These are phyloP conservation scores for Mortierella sp. DNA, from an alignment of 371 early-diverging fungal species.

Conservation along the genomic window DNA sequence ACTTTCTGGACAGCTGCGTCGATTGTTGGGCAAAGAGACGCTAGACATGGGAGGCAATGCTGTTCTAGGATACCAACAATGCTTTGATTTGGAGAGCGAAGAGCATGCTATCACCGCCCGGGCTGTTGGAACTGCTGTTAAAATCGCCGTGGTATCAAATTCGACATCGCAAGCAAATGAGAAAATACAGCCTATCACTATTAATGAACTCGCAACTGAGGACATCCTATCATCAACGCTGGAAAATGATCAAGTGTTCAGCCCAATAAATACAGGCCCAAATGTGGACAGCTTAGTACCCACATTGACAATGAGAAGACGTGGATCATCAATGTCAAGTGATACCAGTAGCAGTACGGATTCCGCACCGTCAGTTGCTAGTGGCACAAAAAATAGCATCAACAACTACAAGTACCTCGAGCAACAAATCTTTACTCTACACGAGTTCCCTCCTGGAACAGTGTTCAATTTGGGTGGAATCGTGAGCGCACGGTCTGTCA, in stretches of 20 bases:
- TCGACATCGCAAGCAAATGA: slow-evolving; percentile 30
- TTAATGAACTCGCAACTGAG: slow-evolving; percentile 37
- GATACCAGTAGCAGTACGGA: slow-evolving; percentile 40
- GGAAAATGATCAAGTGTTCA: slow-evolving; percentile 22
- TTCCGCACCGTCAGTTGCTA: slow-evolving; percentile 49
- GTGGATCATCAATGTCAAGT: slow-evolving; percentile 39
- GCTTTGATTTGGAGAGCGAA: slow-evolving; percentile 77
- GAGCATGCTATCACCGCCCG: slow-evolving; percentile 76
- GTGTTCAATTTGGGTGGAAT: slow-evolving; percentile 74
- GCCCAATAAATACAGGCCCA: slow-evolving; percentile 20
- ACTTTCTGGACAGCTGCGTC: slow-evolving; percentile 69
- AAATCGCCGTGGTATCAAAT: slow-evolving; percentile 54
- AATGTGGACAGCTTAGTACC: slow-evolving; percentile 18
- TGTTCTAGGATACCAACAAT: slow-evolving; percentile 75
- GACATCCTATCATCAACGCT: slow-evolving; percentile 32
- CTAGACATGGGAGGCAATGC: slow-evolving; percentile 80
- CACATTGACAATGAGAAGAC: slow-evolving; percentile 16
- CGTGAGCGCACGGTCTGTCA: slow-evolving; percentile 78
- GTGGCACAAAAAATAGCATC: slow-evolving; percentile 54
- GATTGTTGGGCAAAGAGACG: slow-evolving; percentile 77
- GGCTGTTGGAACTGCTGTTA: slow-evolving; percentile 79
- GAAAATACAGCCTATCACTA: slow-evolving; percentile 27
- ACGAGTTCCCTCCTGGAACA: slow-evolving; percentile 70
- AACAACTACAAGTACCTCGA: slow-evolving; percentile 58
- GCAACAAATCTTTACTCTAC: slow-evolving; percentile 66